These are phyloP conservation scores for Pyrus hybrid DNA, from an alignment of 331 rosid genomes.

Conservation along the genomic window DNA sequence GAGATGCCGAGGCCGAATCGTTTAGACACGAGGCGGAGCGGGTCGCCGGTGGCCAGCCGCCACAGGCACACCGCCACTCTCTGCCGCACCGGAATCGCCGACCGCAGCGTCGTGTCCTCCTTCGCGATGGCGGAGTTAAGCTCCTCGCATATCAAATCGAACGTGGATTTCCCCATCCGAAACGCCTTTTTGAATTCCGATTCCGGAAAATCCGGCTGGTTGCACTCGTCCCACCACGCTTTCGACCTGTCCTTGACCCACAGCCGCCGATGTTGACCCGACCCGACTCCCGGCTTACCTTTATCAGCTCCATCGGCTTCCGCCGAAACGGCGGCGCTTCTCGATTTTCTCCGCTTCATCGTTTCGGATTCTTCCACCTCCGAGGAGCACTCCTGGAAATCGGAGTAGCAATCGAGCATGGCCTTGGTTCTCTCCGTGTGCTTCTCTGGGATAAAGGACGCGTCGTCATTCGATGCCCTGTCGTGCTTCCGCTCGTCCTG, in stretches of 20 bases:
- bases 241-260: constrained; percentile 96
- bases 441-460: constrained; percentile 29
- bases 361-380: constrained; percentile 46
- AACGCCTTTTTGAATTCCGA: constrained; percentile 75
- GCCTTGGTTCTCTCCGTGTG: constrained; percentile 43
- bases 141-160: constrained; percentile 70
- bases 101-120: constrained; percentile 70
- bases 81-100: constrained; percentile 79
- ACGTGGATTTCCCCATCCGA: constrained; percentile 73
- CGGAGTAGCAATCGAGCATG: constrained; percentile 43
- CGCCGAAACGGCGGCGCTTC: constrained; percentile 19
- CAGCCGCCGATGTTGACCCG: constrained; percentile 49
- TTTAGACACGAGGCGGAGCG: constrained; percentile 73
- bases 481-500: constrained; percentile 30
- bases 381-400: constrained; percentile 30
- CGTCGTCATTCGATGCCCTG: constrained; percentile 39
- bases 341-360: constrained; percentile 40
- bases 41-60: constrained; percentile 94
- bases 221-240: constrained; percentile 96
- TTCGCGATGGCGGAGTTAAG: constrained; percentile 76
- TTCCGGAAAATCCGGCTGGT: constrained; percentile 71
- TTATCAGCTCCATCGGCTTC: constrained; percentile 21
- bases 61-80: constrained; percentile 89
- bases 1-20: constrained; percentile 84
- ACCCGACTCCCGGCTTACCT: constrained; percentile 19